These are phyloP conservation scores for Dendrobium nobile DNA, from an alignment of 106 monocot species.

Conservation along the genomic window DNA sequence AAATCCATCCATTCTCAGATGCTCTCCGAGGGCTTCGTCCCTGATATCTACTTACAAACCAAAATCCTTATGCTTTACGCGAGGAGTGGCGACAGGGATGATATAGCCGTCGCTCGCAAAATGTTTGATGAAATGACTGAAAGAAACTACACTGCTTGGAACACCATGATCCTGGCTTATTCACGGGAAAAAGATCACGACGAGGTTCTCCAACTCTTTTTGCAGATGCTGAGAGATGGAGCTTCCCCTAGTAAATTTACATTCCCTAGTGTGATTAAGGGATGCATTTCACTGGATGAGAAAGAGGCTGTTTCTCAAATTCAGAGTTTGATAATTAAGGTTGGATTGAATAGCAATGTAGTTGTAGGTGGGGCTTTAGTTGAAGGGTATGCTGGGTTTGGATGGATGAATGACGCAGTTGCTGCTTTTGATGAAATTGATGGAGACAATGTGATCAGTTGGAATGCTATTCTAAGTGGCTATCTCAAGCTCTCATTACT, in stretches of 20 bases:
- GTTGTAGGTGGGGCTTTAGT: slow-evolving; percentile 12
- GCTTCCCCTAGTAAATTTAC: slow-evolving; percentile 16
- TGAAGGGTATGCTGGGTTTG: slow-evolving; percentile 12
- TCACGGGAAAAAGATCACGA: neutral
- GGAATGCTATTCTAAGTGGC: slow-evolving; percentile 15
- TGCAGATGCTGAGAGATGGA: slow-evolving; percentile 6
- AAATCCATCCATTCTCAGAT: slow-evolving; percentile 18
- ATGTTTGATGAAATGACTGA: slow-evolving; percentile 22
- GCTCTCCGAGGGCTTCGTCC: slow-evolving; percentile 9
- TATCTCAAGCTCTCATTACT: slow-evolving; percentile 4
- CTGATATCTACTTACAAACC: slow-evolving; percentile 19
- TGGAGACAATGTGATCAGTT: slow-evolving; percentile 9
- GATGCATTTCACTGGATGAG: slow-evolving; percentile 2
- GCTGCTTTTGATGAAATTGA: slow-evolving; percentile 9
- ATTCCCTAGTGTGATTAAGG: slow-evolving; percentile 22
- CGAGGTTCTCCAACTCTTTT: slow-evolving; percentile 13
- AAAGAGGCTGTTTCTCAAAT: neutral
- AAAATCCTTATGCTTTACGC: slow-evolving; percentile 29
- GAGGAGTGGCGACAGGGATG: neutral
- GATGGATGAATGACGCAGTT: slow-evolving; percentile 11
- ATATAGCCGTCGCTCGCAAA: neutral
- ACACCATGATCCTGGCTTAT: slow-evolving; percentile 5
- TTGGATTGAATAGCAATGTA: slow-evolving; percentile 6
- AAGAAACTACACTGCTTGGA: slow-evolving; percentile 20
- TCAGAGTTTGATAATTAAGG: slow-evolving; percentile 15